Evolutionary conservation across 2,329 filamentous ascomycete genomes (phyloP), one percentile per base, ranked within the genome.

Genomic region (Amylocarpus encephaloides): DNA sequence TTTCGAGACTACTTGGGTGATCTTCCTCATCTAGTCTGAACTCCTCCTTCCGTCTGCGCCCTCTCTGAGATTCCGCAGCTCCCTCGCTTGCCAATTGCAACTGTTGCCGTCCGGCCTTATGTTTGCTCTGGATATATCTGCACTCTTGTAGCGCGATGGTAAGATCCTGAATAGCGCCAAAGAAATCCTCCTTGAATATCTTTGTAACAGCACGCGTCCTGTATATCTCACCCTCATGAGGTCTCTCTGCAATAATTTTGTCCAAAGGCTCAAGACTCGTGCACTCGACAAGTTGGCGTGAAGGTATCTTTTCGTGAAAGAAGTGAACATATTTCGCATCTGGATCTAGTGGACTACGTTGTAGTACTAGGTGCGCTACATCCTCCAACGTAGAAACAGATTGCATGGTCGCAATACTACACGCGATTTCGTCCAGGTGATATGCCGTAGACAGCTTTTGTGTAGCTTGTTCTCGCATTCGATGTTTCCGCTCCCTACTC

Each of bases 301-400:
- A 86, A 1, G 87, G 85, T 22, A 93, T 91, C 76, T 92, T 93
- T 69, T 94, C 87, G 68, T 92, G 87, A 67, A 94, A 94, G 70
- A 92, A 93, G 65, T 93, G 86, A n/a, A 93, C 88, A 64, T 93
- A 93, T 67, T 85, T 86, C 26, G 87, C 88, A 62, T 93, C 86
- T 39, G 74, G 68, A 62, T 90, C 82, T 45, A 75, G 66, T n/a
- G 80, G 74, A 53, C 79, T 83, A 53, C 86, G 76, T 65, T 86
- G 81, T 54, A 93, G 69, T 30, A 94, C 88, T 54, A 85, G 72
- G 5, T 77, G 75, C 2, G 85, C 87, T 2, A 93, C 84, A 51
- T 88, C 85, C 60, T 93, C 86, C 11, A 94, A 71, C 0, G 85
- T 81, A 15, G 85, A 86, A 1, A 86, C 82, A 49, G 83, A 82